Base-by-base conservation (phyloP, 495 filamentous ascomycete species). In the Trichocladium antarcticum region DNA sequence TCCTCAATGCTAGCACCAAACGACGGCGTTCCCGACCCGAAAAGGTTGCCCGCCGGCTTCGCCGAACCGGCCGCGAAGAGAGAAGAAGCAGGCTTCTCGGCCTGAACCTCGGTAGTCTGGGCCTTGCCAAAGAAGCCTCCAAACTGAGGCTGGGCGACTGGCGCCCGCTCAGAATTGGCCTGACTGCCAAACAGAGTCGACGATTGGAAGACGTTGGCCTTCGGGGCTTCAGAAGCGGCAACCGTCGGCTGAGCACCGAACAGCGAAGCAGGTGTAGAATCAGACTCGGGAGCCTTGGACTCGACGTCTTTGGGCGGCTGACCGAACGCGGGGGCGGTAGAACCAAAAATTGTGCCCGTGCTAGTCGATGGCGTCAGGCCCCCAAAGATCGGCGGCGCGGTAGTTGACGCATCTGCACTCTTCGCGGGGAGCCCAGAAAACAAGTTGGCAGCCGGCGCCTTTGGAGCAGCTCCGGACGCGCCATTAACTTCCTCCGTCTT, bases 171-270 rank as follows among this genome's bases (percentile, higher is more conserved):
- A 3, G 61, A 15, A 37, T 66, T 64, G 32, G 29, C 41, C 29
- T 54, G 48, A 42, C 44, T 55, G 10, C 74, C 75, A 54, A 77
- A 77, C 22, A 74, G 51, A 9, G 64, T 62, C 21, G 65, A 61
- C 15, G 73, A 66, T 35, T 67, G 65, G 51, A 68, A 68, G 9
- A 62, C 46, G 6, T 59, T 50, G 20, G 60, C 19, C 19, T 60
- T 61, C 11, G 67, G n/a, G 20, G 65, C 19, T 22, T 61, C 53
- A 16, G 52, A 24, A 39, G 49, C 15, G 4, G 53, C 14, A 15
- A 47, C 35, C 1, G 49, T 46, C 10, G 57, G 29, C 54, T 53
- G 56, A 19, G 42, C 31, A 9, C 48, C 60, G 21, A 64, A 63
- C 3, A 64, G 16, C 5, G 46, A 5, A 16, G 50, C 45, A 15